These are phyloP conservation scores for Candida endomychidarum DNA, from an alignment of 805 yeast genomes.

Conservation along the genomic window DNA sequence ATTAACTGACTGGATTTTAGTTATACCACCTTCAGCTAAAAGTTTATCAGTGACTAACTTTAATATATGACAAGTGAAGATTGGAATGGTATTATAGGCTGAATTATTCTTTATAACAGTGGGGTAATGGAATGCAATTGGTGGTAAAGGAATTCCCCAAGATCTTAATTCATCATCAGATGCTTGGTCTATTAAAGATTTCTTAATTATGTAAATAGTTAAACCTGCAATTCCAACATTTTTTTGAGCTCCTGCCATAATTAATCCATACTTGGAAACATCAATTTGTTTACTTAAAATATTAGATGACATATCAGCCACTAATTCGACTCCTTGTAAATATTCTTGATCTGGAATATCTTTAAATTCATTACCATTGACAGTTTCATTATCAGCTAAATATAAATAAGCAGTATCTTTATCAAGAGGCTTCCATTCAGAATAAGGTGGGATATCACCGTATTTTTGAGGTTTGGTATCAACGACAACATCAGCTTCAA, in stretches of 20 bases:
- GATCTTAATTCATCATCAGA: conserved; percentile 57
- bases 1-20: conserved; percentile 56
- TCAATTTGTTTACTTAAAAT: conserved; percentile 80
- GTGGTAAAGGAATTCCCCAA: conserved; percentile 72
- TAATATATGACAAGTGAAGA: conserved; percentile 84
- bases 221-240: conserved; percentile 97
- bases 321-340: conserved; percentile 71
- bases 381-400: conserved; percentile 96
- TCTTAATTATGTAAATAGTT: conserved; percentile 86
- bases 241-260: conserved; percentile 98
- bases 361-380: conserved; percentile 84
- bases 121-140: conserved; percentile 87
- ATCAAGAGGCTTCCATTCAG: conserved; percentile 59
- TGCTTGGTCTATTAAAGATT: conserved; percentile 68
- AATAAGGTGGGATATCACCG: conserved; percentile 62
- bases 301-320: conserved; percentile 94
- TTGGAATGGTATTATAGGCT: conserved; percentile 94
- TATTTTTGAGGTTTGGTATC: conserved; percentile 64
- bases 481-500: conserved; percentile 66
- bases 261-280: conserved; percentile 79
- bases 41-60: conserved; percentile 71
- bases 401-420: conserved; percentile 80
- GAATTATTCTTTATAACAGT: conserved; percentile 85
- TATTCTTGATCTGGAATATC: conserved; percentile 51
- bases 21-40: conserved; percentile 70